A percentile compares a stretch with the other conserved stretches of the same genome.
These are phyloP conservation scores for Pythium aquatile DNA, from an alignment of 352 stramenopile genomes.

Conservation along the genomic window DNA sequence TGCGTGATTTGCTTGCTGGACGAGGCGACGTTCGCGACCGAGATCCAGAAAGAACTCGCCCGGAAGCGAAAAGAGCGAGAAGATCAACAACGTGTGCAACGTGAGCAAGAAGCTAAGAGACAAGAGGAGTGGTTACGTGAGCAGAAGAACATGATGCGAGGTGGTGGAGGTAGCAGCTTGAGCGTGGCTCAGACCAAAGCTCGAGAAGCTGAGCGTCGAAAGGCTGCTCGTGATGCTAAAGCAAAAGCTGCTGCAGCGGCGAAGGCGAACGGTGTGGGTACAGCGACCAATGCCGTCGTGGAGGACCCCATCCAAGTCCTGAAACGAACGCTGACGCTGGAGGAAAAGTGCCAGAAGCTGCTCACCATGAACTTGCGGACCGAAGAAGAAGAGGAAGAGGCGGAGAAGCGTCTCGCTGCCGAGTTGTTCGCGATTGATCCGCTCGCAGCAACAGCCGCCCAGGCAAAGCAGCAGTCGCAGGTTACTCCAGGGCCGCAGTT, in stretches of 20 bases:
- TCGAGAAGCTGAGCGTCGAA: slow-evolving; percentile 16
- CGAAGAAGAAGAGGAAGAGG: slow-evolving; percentile 33
- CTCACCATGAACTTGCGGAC: slow-evolving; percentile 31
- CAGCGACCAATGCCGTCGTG: background rate
- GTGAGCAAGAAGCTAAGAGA: slow-evolving; percentile 12
- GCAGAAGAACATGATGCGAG: slow-evolving; percentile 24
- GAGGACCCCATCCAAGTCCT: slow-evolving; percentile 16
- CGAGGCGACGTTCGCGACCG: slow-evolving; percentile 18
- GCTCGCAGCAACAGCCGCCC: slow-evolving; percentile 12
- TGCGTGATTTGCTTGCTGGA: slow-evolving; percentile 31
- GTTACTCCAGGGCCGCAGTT: background rate
- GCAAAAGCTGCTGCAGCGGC: slow-evolving; percentile 14
- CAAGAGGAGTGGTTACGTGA: slow-evolving; percentile 14
- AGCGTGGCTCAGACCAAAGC: slow-evolving; percentile 10
- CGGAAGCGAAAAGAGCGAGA: slow-evolving; percentile 21
- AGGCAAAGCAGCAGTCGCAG: slow-evolving; percentile 1
- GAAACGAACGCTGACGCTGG: slow-evolving; percentile 23
- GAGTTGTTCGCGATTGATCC: slow-evolving; percentile 26
- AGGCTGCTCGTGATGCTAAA: slow-evolving; percentile 19
- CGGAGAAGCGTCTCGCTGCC: slow-evolving; percentile 15
- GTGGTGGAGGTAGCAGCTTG: background rate
- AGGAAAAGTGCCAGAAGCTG: slow-evolving; percentile 29
- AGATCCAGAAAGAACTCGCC: slow-evolving; percentile 22
- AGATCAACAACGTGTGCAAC: slow-evolving; percentile 18
- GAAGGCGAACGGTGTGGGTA: slow-evolving; percentile 3